Conservation (phyloP, 2,329 filamentous ascomycete species). For the Macrophomina phaseolina region DNA sequence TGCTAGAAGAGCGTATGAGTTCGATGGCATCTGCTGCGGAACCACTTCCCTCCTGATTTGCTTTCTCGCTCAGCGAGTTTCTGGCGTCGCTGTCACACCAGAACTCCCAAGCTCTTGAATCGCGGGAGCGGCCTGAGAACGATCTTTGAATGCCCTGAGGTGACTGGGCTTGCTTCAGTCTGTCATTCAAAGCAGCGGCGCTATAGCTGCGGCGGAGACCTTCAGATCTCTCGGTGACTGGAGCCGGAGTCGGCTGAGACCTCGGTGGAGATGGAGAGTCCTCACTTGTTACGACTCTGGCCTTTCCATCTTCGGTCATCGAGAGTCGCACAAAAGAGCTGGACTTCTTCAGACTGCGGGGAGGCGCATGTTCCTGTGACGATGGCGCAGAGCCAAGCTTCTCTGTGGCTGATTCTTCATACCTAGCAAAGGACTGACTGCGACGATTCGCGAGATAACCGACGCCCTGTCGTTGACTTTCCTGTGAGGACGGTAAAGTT, state of each 20-base stretch:
- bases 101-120: conserved; percentile 89
- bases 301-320: conserved; percentile 86
- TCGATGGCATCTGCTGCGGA: conserved; percentile 83
- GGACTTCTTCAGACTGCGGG: conserved; percentile 44
- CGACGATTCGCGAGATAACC: conserved; percentile 54
- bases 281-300: conserved; percentile 76
- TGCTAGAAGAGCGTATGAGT: conserved; percentile 73
- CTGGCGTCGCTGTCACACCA: conserved; percentile 82
- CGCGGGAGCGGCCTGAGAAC: conserved; percentile 75
- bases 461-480: conserved; percentile 38
- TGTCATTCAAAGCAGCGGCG: conserved; percentile 56
- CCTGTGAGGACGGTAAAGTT: conserved; percentile 39
- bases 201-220: conserved; percentile 74
- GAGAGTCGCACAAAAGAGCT: conserved; percentile 73
- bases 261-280: conserved; percentile 71
- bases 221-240: conserved; percentile 51
- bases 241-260: conserved; percentile 55
- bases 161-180: conserved; percentile 37
- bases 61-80: conserved; percentile 79
- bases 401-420: conserved; percentile 34
- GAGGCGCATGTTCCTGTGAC: conserved; percentile 40
- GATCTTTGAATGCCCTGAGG: conserved; percentile 46
- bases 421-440: conserved; percentile 48
- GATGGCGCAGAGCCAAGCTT: neutral
- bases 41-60: conserved; percentile 78